Conservation (phyloP, 495 filamentous ascomycete species). For the Terfezia boudieri region DNA sequence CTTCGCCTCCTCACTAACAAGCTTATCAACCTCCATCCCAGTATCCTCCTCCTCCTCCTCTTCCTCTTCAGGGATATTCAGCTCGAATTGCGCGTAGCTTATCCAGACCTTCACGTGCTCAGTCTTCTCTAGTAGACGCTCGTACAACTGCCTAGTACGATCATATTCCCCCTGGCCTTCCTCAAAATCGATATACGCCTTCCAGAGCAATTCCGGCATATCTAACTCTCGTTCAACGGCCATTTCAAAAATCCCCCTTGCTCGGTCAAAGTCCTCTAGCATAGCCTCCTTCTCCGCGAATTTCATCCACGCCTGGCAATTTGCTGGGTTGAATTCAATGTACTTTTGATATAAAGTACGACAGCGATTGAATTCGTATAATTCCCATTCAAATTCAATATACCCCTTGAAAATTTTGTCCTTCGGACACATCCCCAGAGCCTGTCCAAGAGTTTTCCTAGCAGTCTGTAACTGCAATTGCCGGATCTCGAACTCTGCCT, state of each 20-base stretch:
- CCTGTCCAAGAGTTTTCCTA: conserved; percentile 67
- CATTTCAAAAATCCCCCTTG: conserved; percentile 80
- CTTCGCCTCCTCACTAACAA: conserved; percentile 67
- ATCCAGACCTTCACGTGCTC: conserved; percentile 98
- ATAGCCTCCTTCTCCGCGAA: conserved; percentile 82
- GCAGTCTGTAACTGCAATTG: conserved; percentile 59
- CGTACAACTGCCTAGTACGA: conserved; percentile 59
- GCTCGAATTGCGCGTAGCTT: conserved; percentile 87
- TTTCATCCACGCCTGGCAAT: conserved; percentile 82
- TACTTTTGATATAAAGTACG: conserved; percentile 84
- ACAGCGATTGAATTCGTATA: conserved; percentile 81
- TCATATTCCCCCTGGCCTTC: conserved; percentile 82
- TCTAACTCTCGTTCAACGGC: conserved; percentile 75
- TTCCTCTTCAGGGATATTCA: conserved; percentile 56
- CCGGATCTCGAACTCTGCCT: conserved; percentile 80
- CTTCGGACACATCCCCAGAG: conserved; percentile 87
- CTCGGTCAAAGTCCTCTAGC: conserved; percentile 67
- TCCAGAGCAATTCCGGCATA: conserved; percentile 96
- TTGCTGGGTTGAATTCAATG: conserved; percentile 70
- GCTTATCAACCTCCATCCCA: conserved; percentile 37
- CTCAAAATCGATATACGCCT: conserved; percentile 94
- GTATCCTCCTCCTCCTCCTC: conserved; percentile 36
- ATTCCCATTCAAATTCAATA: conserved; percentile 68
- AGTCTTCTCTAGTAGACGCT: conserved; percentile 76
- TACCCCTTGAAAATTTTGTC: conserved; percentile 88